Evolutionary conservation across 768 basidiomycete genomes (phyloP).

Genomic region (Butyriboletus loyo): DNA sequence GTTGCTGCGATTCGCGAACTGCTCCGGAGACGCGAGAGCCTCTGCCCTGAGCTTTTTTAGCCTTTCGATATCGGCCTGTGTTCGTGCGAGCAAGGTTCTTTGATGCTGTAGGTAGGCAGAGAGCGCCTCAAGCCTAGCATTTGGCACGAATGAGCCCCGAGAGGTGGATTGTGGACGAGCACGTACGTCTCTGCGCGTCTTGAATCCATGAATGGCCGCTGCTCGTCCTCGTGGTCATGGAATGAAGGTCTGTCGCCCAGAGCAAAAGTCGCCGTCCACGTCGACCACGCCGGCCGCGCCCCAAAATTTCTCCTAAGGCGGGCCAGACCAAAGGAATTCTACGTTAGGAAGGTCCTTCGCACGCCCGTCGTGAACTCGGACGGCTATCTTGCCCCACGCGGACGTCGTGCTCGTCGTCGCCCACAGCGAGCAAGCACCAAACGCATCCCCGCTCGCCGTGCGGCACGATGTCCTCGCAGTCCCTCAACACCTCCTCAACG

Average conservation of each 20-base stretch:
- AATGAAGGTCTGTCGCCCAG: slow-evolving; percentile 10
- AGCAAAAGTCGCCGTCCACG: slow-evolving; percentile 12
- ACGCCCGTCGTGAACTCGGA: slow-evolving; percentile 14
- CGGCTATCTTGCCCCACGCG: slow-evolving; percentile 15
- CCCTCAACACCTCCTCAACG: slow-evolving; percentile 33
- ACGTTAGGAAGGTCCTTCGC: slow-evolving; percentile 22
- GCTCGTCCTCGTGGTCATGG: slow-evolving; percentile 34
- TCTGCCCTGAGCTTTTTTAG: slow-evolving; percentile 46
- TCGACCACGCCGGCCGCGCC: slow-evolving; percentile 8
- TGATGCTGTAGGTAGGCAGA: slow-evolving; percentile 63
- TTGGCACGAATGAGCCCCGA: not conserved
- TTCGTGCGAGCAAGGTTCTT: slow-evolving; percentile 53
- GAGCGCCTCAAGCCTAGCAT: slow-evolving; percentile 51
- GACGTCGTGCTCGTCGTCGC: slow-evolving; percentile 25
- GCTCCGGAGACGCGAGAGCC: slow-evolving; percentile 34
- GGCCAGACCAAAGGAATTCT: not conserved
- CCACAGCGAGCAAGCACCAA: slow-evolving; percentile 27
- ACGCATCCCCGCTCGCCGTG: slow-evolving; percentile 17
- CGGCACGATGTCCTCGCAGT: slow-evolving; percentile 25
- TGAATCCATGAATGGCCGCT: slow-evolving; percentile 26
- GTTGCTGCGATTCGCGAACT: slow-evolving; percentile 31
- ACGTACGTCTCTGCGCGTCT: slow-evolving; percentile 37
- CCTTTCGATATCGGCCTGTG: slow-evolving; percentile 59
- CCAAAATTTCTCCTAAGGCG: slow-evolving; percentile 26
- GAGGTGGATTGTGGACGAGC: not conserved